phyloP scores from a whole-genome alignment of 2,329 filamentous ascomycete genomes.

The Coniella vitis region DNA sequence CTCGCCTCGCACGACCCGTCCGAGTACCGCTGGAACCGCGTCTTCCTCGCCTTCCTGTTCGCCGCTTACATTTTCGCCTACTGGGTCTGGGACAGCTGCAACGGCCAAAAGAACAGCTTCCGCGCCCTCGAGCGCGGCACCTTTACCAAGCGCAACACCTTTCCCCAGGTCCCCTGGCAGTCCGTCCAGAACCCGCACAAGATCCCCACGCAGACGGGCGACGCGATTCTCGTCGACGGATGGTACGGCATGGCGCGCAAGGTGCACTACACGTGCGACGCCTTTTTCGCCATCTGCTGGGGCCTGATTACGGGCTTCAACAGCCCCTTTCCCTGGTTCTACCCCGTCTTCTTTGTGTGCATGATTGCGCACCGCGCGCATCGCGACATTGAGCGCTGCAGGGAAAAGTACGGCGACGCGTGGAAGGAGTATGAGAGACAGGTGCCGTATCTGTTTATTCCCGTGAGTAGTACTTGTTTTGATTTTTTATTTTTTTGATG shows the following conservation, averaged over 20 bases:
- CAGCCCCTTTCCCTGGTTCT: constrained; percentile 85
- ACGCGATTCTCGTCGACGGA: constrained; percentile 66
- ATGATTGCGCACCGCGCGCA: constrained; percentile 77
- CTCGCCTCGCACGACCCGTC: constrained; percentile 67
- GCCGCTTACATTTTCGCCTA: constrained; percentile 65
- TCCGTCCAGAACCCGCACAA: constrained; percentile 64
- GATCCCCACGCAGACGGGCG: constrained; percentile 62
- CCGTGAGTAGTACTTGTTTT: too few species aligned
- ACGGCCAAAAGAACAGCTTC: constrained; percentile 82
- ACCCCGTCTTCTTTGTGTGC: constrained; percentile 69
- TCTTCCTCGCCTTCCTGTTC: constrained; percentile 54
- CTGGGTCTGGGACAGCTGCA: constrained; percentile 78
- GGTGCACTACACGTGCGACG: constrained; percentile 74
- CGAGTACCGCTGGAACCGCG: constrained; percentile 60
- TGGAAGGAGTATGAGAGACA: constrained; percentile 75
- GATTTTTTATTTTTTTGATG: too few species aligned
- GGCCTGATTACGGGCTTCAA: constrained; percentile 73
- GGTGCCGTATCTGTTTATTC: constrained; percentile 77
- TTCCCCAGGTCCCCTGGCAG: constrained; percentile 76
- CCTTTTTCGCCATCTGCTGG: constrained; percentile 73
- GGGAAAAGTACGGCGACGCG: constrained; percentile 71
- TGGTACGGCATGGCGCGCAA: constrained; percentile 73
- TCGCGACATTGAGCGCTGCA: constrained; percentile 70
- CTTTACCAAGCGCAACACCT: constrained; percentile 58
- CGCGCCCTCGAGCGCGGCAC: constrained; percentile 63